These are phyloP conservation scores for Bipolaris oryzae DNA, from an alignment of 2,329 filamentous ascomycete species.

Conservation along the genomic window DNA sequence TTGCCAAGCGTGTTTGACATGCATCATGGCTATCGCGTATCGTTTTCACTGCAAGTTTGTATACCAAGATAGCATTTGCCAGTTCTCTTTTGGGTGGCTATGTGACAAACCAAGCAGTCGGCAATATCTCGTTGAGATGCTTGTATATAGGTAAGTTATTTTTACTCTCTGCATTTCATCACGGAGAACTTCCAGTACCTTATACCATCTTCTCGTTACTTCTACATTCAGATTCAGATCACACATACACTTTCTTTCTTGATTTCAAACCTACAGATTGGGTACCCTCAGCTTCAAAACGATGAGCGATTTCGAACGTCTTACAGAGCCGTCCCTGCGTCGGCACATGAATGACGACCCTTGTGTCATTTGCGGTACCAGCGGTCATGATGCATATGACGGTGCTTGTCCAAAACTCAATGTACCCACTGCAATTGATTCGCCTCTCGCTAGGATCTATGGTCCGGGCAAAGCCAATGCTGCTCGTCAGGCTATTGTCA, in stretches of 20 bases:
- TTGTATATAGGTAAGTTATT: background rate
- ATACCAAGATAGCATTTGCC: background rate
- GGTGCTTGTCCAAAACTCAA: background rate
- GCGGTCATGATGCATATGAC: background rate
- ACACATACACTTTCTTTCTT: background rate
- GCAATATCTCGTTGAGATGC: background rate
- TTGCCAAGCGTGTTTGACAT: background rate
- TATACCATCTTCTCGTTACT: background rate
- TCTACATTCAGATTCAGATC: background rate
- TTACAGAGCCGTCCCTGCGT: background rate
- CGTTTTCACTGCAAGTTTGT: background rate
- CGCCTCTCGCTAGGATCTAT: background rate
- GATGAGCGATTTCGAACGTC: background rate
- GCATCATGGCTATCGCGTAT: background rate
- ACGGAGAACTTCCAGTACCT: background rate
- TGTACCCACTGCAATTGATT: background rate
- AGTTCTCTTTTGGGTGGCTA: background rate
- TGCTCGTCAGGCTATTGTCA: background rate
- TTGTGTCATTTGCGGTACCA: background rate
- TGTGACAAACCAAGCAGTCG: background rate
- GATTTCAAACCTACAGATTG: background rate
- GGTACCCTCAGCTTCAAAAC: background rate
- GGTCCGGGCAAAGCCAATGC: background rate
- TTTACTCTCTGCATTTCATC: background rate
- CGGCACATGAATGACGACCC: slow-evolving; percentile 1